A percentile compares a stretch with the other conserved stretches of the same genome.
These are phyloP conservation scores for Cucumis melo DNA, from an alignment of 306 rosid genomes.

Conservation along the genomic window DNA sequence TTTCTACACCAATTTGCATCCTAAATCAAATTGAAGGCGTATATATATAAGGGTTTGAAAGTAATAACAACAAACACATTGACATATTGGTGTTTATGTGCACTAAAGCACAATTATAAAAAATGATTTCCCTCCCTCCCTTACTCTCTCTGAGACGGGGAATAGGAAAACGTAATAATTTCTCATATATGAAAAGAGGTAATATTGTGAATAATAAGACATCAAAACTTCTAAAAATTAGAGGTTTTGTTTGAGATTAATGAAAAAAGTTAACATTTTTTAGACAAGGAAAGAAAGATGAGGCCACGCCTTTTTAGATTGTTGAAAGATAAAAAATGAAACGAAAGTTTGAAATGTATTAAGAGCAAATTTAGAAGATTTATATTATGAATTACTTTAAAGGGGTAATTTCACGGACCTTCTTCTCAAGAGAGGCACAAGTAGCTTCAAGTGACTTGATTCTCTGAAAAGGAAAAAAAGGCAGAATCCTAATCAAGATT, in stretches of 20 bases:
- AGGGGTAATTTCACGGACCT: slow-evolving; percentile 30
- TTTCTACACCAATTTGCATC: slow-evolving; percentile 40
- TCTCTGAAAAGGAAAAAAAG: slow-evolving; percentile 37
- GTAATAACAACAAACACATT: neutral
- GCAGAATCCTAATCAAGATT: slow-evolving; percentile 3
- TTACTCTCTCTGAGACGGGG: neutral
- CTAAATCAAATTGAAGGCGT: slow-evolving; percentile 13
- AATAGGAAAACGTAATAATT: neutral
- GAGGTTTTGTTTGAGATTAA: neutral
- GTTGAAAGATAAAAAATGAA: neutral
- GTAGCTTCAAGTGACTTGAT: slow-evolving; percentile 52
- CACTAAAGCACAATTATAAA: neutral
- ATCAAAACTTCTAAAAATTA: neutral
- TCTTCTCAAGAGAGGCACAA: slow-evolving; percentile 48
- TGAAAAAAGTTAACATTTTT: neutral
- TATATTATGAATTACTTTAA: neutral
- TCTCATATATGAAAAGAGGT: neutral
- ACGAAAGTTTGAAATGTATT: neutral
- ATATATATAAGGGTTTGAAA: neutral
- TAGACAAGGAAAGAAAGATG: too few relatives aligned
- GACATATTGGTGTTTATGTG: neutral
- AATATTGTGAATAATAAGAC: neutral
- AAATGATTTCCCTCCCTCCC: neutral
- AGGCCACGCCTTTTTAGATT: neutral
- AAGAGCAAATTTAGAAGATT: neutral